A percentile compares a stretch with the other conserved stretches of the same genome.
These are phyloP conservation scores for Cicer arietinum DNA, from an alignment of 306 rosid species.

Conservation along the genomic window DNA sequence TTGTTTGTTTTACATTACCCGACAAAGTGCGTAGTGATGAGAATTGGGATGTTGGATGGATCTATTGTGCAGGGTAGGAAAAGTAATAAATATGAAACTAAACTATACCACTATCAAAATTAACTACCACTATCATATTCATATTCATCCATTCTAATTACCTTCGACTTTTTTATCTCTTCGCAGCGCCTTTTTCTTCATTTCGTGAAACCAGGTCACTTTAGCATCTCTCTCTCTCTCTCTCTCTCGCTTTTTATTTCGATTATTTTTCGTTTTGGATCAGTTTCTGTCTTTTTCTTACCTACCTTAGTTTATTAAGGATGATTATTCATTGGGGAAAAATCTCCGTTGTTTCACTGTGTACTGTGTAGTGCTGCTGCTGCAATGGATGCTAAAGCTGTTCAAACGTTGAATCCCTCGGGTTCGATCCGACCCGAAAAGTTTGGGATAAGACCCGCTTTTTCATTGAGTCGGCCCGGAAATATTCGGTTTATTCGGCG, in stretches of 20 bases:
- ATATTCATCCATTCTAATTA: conserved; percentile 17
- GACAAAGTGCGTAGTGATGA: no score
- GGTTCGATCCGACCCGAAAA: conserved; percentile 54
- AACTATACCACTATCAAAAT: neutral
- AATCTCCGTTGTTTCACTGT: conserved; percentile 23
- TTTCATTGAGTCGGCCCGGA: conserved; percentile 47
- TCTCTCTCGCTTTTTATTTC: neutral
- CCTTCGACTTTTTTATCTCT: neutral
- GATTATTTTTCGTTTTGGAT: neutral
- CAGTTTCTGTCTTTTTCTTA: neutral
- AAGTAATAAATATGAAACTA: no score
- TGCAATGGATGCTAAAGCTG: conserved; percentile 64
- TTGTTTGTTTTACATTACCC: no score
- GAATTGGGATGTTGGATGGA: neutral
- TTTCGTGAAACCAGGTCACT: conserved; percentile 6
- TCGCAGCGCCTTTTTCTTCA: neutral
- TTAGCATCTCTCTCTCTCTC: neutral
- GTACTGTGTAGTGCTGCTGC: neutral
- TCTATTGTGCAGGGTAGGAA: no score
- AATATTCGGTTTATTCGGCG: conserved; percentile 49
- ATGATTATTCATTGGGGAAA: neutral
- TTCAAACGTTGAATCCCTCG: conserved; percentile 50
- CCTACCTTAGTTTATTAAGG: neutral
- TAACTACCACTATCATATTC: neutral
- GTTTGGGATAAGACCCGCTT: conserved; percentile 42